phyloP scores from a whole-genome alignment of 1,284 basidiomycete genomes.

The Microbotryum lychnidis-dioicae region DNA sequence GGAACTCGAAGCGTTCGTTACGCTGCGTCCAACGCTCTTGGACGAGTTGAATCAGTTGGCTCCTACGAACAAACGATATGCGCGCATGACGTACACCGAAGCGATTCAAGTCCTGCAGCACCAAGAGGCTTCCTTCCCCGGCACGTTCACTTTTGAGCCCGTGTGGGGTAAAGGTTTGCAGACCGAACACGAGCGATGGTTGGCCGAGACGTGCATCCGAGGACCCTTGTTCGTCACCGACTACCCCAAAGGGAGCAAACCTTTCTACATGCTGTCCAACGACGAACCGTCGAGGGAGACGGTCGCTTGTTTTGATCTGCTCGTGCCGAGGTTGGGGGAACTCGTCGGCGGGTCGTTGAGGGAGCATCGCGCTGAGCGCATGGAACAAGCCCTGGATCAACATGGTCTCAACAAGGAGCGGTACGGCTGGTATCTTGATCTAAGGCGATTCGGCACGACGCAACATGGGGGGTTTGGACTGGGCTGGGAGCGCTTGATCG shows the following conservation, averaged over 20 bases:
- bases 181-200: constrained; percentile 87
- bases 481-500: constrained; percentile 79
- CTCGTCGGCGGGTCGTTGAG: constrained; percentile 84
- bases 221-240: constrained; percentile 86
- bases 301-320: constrained; percentile 87
- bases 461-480: constrained; percentile 88
- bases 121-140: constrained; percentile 34
- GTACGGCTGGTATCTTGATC: constrained; percentile 77
- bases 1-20: constrained; percentile 3
- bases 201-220: constrained; percentile 54
- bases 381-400: constrained; percentile 51
- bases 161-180: constrained; percentile 64
- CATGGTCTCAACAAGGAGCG: constrained; percentile 50
- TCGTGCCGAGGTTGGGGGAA: constrained; percentile 82
- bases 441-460: constrained; percentile 66
- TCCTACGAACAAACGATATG: neutral
- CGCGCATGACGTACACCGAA: constrained; percentile 69
- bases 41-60: neutral
- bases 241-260: constrained; percentile 74
- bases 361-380: constrained; percentile 63
- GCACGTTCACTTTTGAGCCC: constrained; percentile 46
- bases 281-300: constrained; percentile 46
- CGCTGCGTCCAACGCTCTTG: neutral
- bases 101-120: constrained; percentile 57
- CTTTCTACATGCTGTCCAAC: constrained; percentile 89